Base-by-base conservation (phyloP, 2,329 filamentous ascomycete genomes). In the Colletotrichum sublineola region DNA sequence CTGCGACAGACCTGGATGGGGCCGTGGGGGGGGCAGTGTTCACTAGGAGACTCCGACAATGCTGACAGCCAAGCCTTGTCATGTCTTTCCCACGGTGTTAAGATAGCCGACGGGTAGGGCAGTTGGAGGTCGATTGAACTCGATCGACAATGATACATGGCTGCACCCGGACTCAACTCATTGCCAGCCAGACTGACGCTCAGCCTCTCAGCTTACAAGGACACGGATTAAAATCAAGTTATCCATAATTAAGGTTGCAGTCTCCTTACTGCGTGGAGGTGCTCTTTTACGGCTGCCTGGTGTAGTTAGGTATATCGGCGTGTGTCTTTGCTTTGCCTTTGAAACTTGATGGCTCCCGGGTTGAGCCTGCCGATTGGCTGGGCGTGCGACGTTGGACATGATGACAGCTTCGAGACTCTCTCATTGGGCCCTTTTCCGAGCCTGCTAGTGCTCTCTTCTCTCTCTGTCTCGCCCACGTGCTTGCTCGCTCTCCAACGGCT, bases 311-410 rank as follows among this genome's bases (percentile, higher is more conserved):
- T 15, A 48, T 12, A 9, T 63, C 46, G 46, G n/a, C 42, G 40
- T 31, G 24, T 40, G 36, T 8, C 44, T n/a, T 33, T 33, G 46
- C 29, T 24, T 63, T 20, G 46, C 60, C 14, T 33, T 18, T 42
- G 11, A 68, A 50, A 56, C 57, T 71, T 50, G 63, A 62, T 60
- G 68, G 40, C 55, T 55, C 56, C 40, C 64, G 64, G 68, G 56
- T 31, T 61, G 58, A 48, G 52, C 48, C 53, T 72, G 69, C 66
- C 66, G 69, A 64, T 38, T 64, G 55, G 60, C 69, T 72, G 66
- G 66, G 60, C 69, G 33, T 29, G 44, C 60, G 57, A 72, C 69
- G 69, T 72, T 46, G 56, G 40, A 42, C 42, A 44, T 61, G 66
- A 69, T 55, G 66, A 61, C 46, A 61, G 46, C 33, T 18, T 24